A percentile compares a stretch with the other conserved stretches of the same genome.
Evolutionary conservation across 371 early-diverging fungal species (phyloP).

Genomic region (Chytridiales sp.): DNA sequence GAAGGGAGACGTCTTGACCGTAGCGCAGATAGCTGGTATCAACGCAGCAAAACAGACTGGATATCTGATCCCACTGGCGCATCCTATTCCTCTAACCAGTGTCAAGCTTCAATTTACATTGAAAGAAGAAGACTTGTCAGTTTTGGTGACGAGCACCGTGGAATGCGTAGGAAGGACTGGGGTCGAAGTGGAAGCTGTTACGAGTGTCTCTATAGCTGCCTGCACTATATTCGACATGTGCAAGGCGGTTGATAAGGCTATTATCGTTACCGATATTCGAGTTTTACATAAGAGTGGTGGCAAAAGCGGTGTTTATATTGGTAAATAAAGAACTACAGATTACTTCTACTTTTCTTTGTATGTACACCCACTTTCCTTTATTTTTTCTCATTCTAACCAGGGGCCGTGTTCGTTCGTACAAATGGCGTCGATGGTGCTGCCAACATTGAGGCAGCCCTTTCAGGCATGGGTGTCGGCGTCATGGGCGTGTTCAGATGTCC

Average conservation of each 20-base stretch:
- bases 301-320: no score
- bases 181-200: conserved; percentile 91
- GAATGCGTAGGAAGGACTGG: conserved; percentile 84
- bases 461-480: no score
- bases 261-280: conserved; percentile 56
- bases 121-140: conserved; percentile 19
- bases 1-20: conserved; percentile 84
- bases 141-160: conserved; percentile 56
- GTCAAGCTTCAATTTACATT: conserved; percentile 56
- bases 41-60: conserved; percentile 86
- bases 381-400: not conserved
- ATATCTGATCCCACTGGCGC: conserved; percentile 84
- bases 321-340: no score
- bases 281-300: conserved; percentile 80
- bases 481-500: no score
- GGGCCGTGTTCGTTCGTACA: conserved; percentile 8
- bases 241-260: conserved; percentile 44
- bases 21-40: conserved; percentile 88
- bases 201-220: conserved; percentile 74
- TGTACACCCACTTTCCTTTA: no score
- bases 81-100: conserved; percentile 74
- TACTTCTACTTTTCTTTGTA: no score
- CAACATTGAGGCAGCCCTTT: no score
- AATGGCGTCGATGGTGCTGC: no score
- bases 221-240: conserved; percentile 85